These are phyloP conservation scores for Fraxinus americana DNA, from an alignment of 257 asterid genomes.

Conservation along the genomic window DNA sequence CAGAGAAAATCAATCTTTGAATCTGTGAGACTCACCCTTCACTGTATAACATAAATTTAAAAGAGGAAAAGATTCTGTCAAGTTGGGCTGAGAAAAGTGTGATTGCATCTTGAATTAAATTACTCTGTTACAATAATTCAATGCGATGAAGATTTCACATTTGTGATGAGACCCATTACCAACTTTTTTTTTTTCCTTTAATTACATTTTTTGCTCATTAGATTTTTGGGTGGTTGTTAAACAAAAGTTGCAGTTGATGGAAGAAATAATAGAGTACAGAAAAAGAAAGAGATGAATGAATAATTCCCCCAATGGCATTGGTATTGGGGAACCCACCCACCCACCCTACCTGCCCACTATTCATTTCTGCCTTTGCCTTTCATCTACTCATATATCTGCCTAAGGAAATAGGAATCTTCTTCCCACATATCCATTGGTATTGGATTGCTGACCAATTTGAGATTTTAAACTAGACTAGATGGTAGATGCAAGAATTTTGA, in stretches of 20 bases:
- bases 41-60: neutral
- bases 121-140: neutral
- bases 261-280: neutral
- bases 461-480: neutral
- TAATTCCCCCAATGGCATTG: neutral
- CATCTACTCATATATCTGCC: constrained; percentile 1
- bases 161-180: neutral
- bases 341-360: neutral
- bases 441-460: neutral
- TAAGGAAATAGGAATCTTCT: neutral
- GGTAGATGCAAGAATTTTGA: neutral
- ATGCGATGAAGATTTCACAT: neutral
- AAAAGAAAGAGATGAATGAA: neutral
- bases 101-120: neutral
- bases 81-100: neutral
- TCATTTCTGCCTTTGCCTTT: neutral
- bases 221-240: neutral
- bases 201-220: neutral
- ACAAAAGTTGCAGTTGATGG: neutral
- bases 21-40: constrained; percentile 19
- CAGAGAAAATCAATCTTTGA: constrained; percentile 8
- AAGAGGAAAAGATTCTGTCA: neutral
- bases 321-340: neutral
- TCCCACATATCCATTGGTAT: neutral
- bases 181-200: neutral